These are phyloP conservation scores for Aspergillus puulaauensis DNA, from an alignment of 2,329 filamentous ascomycete species.

Conservation along the genomic window DNA sequence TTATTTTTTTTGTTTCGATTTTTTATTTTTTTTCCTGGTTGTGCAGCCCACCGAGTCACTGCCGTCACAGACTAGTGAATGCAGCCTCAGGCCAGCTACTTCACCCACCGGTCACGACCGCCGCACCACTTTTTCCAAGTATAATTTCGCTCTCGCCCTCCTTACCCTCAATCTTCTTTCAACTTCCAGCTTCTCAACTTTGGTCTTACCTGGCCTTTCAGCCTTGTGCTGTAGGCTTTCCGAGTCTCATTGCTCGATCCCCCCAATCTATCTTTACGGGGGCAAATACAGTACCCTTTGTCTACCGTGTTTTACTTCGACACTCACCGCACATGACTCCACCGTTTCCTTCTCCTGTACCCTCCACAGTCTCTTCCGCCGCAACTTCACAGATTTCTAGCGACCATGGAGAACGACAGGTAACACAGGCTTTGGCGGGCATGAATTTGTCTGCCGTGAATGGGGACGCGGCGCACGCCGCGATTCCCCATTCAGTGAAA, in stretches of 20 bases:
- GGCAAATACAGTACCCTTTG: constrained; percentile 24
- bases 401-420: constrained; percentile 40
- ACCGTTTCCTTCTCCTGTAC: constrained; percentile 41
- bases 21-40: constrained; percentile 6
- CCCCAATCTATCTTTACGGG: constrained; percentile 18
- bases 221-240: constrained; percentile 28
- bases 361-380: constrained; percentile 45
- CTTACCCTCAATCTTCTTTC: constrained; percentile 9
- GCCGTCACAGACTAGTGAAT: constrained; percentile 21
- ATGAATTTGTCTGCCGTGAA: constrained; percentile 40
- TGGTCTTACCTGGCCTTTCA: constrained; percentile 19
- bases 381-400: constrained; percentile 41
- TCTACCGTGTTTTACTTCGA: constrained; percentile 19
- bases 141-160: constrained; percentile 12
- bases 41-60: constrained; percentile 11
- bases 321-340: constrained; percentile 42
- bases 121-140: constrained; percentile 18
- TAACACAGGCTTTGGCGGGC: constrained; percentile 46
- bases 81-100: constrained; percentile 24
- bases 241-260: background rate
- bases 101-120: constrained; percentile 13
- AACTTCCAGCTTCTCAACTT: constrained; percentile 4
- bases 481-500: constrained; percentile 31
- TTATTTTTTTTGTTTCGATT: constrained; percentile 9
- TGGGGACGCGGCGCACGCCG: constrained; percentile 33